Evolutionary conservation across 495 filamentous ascomycete species (phyloP), one percentile per base, ranked within the genome.

Genomic region (Neurospora africana): DNA sequence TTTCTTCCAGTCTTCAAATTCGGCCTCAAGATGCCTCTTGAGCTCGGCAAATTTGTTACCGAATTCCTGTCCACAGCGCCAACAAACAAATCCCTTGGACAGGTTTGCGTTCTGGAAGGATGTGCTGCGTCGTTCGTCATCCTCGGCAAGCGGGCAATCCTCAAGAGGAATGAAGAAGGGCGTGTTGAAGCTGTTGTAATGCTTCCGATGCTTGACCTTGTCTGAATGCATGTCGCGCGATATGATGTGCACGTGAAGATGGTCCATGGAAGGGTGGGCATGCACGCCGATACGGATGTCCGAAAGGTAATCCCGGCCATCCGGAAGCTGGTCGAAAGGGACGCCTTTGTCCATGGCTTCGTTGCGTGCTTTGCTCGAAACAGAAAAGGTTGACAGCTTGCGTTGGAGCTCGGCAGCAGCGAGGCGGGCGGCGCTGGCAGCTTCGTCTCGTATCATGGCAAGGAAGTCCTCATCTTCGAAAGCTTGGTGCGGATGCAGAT

Each of bases 101-200:
- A 93, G 76, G 69, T 81, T 81, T 33, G 43, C 77, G 70, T 81
- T 81, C 74, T 81, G 79, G 75, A 87, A 94, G 65, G 86, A 83
- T 72, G 87, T 84, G 74, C 89, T 78, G 71, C 89, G 82, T 47
- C 91, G 83, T 69, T 74, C 74, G 78, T 94, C 92, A 65, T 89
- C 84, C 65, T 81, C 68, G 0, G 83, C 84, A 41, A 98, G 81
- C 19, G 95, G 95, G 70, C 97, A 94, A 69, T 92, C 92, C 23
- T 89, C 90, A n/a, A 98, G 74, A 30, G 85, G 83, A 3, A 98
- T 86, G 35, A 99, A 90, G 78, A 99, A 99, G n/a, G 86, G 85
- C 40, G 93, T 97, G 27, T 89, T 86, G 81, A 99, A 98, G 74
- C 89, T 93, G 78, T 94, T 94, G 81, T 98, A 98, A 83, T 99